Evolutionary conservation across 2,329 filamentous ascomycete genomes (phyloP).

Genomic region (Botrytis fragariae): DNA sequence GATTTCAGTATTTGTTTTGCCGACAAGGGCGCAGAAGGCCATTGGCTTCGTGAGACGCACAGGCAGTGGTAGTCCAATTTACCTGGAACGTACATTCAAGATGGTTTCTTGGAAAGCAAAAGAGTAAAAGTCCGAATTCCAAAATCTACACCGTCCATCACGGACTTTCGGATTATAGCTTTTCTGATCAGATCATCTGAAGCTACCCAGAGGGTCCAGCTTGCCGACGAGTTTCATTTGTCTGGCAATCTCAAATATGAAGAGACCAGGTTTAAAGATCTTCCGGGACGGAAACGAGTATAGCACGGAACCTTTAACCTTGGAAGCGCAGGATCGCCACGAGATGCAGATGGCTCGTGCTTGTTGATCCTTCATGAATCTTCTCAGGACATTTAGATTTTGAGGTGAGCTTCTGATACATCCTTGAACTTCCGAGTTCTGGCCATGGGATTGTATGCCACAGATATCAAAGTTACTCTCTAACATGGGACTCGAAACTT

Average conservation of each 20-base stretch:
- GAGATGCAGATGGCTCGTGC: conserved; percentile 19
- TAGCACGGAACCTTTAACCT: conserved; percentile 9
- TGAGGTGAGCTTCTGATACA: not conserved
- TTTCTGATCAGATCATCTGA: conserved; percentile 1
- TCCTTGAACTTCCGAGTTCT: conserved; percentile 9
- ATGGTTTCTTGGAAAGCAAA: not conserved
- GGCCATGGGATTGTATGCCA: not conserved
- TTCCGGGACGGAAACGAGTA: conserved; percentile 14
- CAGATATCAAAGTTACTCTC: not conserved
- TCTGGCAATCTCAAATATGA: not conserved
- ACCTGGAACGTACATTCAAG: not conserved
- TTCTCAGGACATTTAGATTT: not conserved
- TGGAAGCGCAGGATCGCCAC: conserved; percentile 14
- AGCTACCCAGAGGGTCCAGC: not conserved
- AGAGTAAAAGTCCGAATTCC: not conserved
- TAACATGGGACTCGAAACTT: not conserved
- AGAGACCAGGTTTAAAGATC: conserved; percentile 8
- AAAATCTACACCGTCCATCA: not conserved
- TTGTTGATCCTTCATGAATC: conserved; percentile 10
- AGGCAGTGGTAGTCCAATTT: not conserved
- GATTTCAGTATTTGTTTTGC: not conserved
- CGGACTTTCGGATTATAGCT: not conserved
- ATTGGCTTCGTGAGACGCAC: not conserved
- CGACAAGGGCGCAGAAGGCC: not conserved
- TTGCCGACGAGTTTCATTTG: not conserved